Conservation (phyloP, 176 grass and related monocot genomes). For the Rhynchospora pubera region DNA sequence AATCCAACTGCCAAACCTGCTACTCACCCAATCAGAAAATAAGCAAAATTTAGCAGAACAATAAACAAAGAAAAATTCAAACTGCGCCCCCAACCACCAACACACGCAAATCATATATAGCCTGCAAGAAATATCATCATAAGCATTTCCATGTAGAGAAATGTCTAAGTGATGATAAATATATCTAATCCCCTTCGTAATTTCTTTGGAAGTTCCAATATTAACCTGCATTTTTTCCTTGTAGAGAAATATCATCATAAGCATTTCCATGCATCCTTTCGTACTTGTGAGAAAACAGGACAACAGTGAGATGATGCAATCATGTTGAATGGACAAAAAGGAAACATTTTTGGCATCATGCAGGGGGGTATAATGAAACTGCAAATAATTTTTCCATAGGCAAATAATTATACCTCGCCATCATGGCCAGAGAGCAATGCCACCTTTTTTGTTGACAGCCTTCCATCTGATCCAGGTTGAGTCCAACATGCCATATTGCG, state of each 20-base stretch:
- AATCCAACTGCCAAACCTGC: constrained; percentile 86
- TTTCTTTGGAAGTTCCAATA: too few relatives aligned
- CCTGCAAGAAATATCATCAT: too few relatives aligned
- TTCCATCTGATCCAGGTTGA: constrained; percentile 46
- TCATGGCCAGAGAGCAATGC: constrained; percentile 58
- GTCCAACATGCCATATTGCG: constrained; percentile 66
- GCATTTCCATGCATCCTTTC: background rate
- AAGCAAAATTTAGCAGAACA: too few relatives aligned
- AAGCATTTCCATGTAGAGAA: too few relatives aligned
- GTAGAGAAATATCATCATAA: too few relatives aligned
- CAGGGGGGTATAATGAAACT: background rate
- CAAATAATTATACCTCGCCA: constrained; percentile 51
- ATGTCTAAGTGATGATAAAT: too few relatives aligned
- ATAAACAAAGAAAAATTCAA: too few relatives aligned
- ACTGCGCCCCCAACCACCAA: too few relatives aligned
- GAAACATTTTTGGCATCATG: background rate
- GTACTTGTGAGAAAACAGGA: background rate
- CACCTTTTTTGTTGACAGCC: constrained; percentile 54
- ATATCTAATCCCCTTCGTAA: too few relatives aligned
- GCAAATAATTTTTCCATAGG: background rate
- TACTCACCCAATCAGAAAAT: too few relatives aligned
- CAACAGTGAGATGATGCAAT: background rate
- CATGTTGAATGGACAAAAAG: background rate
- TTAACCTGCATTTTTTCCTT: too few relatives aligned
- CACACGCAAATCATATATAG: too few relatives aligned